Evolutionary conservation across 1,284 basidiomycete species (phyloP).

Genomic region (Leccinum huronense): DNA sequence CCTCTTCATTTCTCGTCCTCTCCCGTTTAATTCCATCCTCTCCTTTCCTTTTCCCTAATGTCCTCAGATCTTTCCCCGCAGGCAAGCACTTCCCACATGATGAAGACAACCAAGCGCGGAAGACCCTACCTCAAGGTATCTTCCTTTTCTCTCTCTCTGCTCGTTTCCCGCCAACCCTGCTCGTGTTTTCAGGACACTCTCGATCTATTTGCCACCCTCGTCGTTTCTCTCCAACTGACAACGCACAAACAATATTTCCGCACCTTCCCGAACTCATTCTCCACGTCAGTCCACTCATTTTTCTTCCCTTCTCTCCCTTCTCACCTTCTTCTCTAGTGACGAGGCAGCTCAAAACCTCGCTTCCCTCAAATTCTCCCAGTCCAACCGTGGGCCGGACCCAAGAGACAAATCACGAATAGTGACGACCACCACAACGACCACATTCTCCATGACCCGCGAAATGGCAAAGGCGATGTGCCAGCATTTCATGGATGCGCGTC

Average conservation of each 20-base stretch:
- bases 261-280: conserved; percentile 92
- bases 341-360: conserved; percentile 94
- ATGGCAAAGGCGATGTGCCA: conserved; percentile 99
- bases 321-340: conserved; percentile 58
- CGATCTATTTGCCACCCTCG: conserved; percentile 95
- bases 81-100: conserved; percentile 82
- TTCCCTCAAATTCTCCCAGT: conserved; percentile 98
- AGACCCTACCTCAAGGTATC: conserved; percentile 88
- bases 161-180: background rate
- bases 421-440: conserved; percentile 98
- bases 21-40: conserved; percentile 27
- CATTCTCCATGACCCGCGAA: conserved; percentile 98
- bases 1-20: conserved; percentile 25
- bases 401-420: conserved; percentile 96
- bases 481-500: conserved; percentile 97
- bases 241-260: conserved; percentile 96
- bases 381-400: conserved; percentile 96
- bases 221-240: conserved; percentile 89
- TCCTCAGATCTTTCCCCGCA: conserved; percentile 38
- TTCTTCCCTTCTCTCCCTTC: conserved; percentile 14
- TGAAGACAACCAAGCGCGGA: conserved; percentile 95
- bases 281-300: conserved; percentile 63
- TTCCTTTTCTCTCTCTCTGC: conserved; percentile 6
- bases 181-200: conserved; percentile 79
- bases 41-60: conserved; percentile 37